Evolutionary conservation across 2,329 filamentous ascomycete genomes (phyloP).

Genomic region (Diaporthe citriasiana): DNA sequence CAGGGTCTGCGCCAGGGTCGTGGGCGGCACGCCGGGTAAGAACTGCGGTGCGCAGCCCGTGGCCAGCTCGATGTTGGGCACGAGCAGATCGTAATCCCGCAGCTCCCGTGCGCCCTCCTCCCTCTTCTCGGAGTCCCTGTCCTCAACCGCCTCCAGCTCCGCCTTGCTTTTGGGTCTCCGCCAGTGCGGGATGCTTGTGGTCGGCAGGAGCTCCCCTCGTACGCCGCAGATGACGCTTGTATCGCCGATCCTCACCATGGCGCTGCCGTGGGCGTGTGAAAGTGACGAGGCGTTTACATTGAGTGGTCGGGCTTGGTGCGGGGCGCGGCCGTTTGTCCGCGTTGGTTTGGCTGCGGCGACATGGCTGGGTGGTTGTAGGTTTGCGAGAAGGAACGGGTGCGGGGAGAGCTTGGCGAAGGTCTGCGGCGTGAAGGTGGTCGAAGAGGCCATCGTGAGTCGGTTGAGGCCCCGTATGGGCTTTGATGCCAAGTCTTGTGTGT

Average conservation of each 20-base stretch:
- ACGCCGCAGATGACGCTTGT: constrained; percentile 97
- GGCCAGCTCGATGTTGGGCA: constrained; percentile 93
- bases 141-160: constrained; percentile 47
- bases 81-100: constrained; percentile 79
- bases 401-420: constrained; percentile 93
- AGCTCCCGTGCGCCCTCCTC: constrained; percentile 60
- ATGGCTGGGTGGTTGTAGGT: constrained; percentile 73
- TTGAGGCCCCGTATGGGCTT: background rate
- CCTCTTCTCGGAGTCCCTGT: constrained; percentile 35
- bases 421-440: constrained; percentile 67
- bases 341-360: constrained; percentile 58
- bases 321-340: constrained; percentile 85
- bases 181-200: constrained; percentile 79
- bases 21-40: constrained; percentile 86
- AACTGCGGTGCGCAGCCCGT: constrained; percentile 92
- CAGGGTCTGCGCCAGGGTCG: constrained; percentile 84
- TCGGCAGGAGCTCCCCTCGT: constrained; percentile 85
- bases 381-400: constrained; percentile 89
- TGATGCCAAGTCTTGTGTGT: background rate
- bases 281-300: constrained; percentile 86
- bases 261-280: constrained; percentile 90
- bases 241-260: constrained; percentile 88
- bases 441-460: constrained; percentile 50
- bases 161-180: constrained; percentile 50
- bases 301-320: constrained; percentile 78